phyloP scores from a whole-genome alignment of 768 basidiomycete species.

The Cyclocybe aegerita region DNA sequence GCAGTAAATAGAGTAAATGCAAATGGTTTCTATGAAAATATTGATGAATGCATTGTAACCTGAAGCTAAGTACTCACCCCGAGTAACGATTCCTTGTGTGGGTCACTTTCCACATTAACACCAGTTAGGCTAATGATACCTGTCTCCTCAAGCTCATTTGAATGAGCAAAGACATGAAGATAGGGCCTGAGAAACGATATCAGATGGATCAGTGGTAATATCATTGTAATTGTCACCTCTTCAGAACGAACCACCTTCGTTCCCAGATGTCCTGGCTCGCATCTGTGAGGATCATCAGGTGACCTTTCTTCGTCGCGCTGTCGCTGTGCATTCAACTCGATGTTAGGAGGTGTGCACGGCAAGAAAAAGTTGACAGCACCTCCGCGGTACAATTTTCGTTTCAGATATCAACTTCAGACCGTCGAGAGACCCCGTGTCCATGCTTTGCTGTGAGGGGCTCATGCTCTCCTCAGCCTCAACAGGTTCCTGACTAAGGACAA shows the following conservation, averaged over 20 bases:
- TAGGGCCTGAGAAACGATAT: constrained; percentile 68
- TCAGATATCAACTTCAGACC: constrained; percentile 68
- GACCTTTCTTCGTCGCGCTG: constrained; percentile 80
- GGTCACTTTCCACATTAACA: constrained; percentile 83
- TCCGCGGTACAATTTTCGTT: constrained; percentile 71
- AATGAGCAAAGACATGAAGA: constrained; percentile 82
- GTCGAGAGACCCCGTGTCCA: constrained; percentile 42
- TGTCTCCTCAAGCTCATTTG: constrained; percentile 81
- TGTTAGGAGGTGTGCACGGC: neutral
- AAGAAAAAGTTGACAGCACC: constrained; percentile 42
- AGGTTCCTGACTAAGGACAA: constrained; percentile 74
- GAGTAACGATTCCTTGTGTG: constrained; percentile 83
- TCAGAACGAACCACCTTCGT: constrained; percentile 82
- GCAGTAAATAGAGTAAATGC: constrained; percentile 91
- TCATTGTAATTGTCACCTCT: constrained; percentile 50
- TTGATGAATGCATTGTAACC: neutral
- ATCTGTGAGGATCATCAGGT: constrained; percentile 77
- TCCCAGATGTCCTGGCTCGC: constrained; percentile 82
- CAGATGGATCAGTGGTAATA: constrained; percentile 6
- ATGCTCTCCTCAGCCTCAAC: constrained; percentile 49
- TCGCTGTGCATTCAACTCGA: constrained; percentile 48
- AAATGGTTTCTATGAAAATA: constrained; percentile 62
- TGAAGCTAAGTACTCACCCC: constrained; percentile 57
- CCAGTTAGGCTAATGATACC: constrained; percentile 81
- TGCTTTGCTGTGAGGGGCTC: constrained; percentile 27